Evolutionary conservation across 495 filamentous ascomycete genomes (phyloP), one percentile per base, ranked within the genome.

Genomic region (Monascus purpureus): DNA sequence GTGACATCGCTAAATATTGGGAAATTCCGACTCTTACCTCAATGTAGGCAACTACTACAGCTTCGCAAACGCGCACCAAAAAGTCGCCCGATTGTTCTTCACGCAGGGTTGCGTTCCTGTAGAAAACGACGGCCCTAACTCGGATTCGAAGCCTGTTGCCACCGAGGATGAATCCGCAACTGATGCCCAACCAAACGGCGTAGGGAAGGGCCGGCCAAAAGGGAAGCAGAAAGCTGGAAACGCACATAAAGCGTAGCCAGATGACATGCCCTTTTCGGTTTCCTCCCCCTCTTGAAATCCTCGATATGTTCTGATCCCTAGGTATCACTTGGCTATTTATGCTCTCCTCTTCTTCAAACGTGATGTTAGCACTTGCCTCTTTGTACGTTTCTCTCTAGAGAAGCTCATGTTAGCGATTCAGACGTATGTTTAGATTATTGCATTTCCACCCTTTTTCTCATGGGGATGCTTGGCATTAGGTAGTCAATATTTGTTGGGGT

Each of bases 1-100:
- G n/a, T n/a, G n/a, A n/a, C n/a, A n/a, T n/a, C n/a, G n/a, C n/a
- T n/a, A n/a, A n/a, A n/a, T n/a, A n/a, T n/a, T n/a, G n/a, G n/a
- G n/a, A n/a, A n/a, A n/a, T n/a, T n/a, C n/a, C n/a, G n/a, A n/a
- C n/a, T n/a, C n/a, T n/a, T n/a, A n/a, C n/a, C n/a, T n/a, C n/a
- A 29, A 14, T 18, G 34, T 40, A 93, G 84, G 82, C 25, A 93
- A 92, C 39, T 72, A 81, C 30, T 93, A 93, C 48, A 78, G 72
- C 42, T 87, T 93, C 38, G 57, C 66, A 24, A 93, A 93, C 45
- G 68, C 75, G 15, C 71, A 73, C 41, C 63, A 70, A 30, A 64
- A 60, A 24, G 59, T 69, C n/a, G 76, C 76, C 2, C 70, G 77
- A 13, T 64, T 93, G 8, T 92, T 90, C 61, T 93, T 93, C 54